Evolutionary conservation across 129 eudicot genomes (phyloP).

Genomic region (Tanacetum coccineum): DNA sequence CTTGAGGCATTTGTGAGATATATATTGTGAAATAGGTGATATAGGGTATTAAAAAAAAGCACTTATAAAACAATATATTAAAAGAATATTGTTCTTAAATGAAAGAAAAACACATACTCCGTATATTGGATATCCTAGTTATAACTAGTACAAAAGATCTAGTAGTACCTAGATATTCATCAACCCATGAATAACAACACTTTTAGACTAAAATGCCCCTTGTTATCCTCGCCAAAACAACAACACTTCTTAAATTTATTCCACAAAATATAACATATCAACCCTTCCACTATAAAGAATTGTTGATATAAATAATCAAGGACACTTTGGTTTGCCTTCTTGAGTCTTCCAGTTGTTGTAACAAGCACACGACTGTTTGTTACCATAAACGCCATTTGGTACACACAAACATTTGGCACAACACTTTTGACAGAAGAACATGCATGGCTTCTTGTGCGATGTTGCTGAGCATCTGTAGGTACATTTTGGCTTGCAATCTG

Average conservation of each 20-base stretch:
- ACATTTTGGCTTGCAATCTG: constrained; percentile 52
- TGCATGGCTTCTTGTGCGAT: constrained; percentile 74
- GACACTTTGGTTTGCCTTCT: constrained; percentile 68
- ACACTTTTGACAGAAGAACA: constrained; percentile 63
- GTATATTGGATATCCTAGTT: constrained; percentile 7
- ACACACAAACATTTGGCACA: constrained; percentile 61
- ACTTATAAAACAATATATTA: too few relatives aligned
- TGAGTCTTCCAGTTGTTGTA: constrained; percentile 75
- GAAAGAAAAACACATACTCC: neutral
- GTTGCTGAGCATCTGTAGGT: constrained; percentile 57
- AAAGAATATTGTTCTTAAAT: too few relatives aligned
- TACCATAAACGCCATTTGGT: constrained; percentile 50
- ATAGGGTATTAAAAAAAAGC: too few relatives aligned
- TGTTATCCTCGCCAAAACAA: constrained; percentile 9
- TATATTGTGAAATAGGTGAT: too few relatives aligned
- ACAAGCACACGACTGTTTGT: constrained; percentile 56
- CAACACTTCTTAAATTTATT: constrained; percentile 11
- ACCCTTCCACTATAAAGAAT: constrained; percentile 14
- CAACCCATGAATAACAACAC: constrained; percentile 10
- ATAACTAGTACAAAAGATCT: constrained; percentile 9
- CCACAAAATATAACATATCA: neutral
- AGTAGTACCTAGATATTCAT: constrained; percentile 2
- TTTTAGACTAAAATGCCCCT: constrained; percentile 19
- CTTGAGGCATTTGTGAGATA: too few relatives aligned
- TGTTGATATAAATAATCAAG: constrained; percentile 26